Percentiles rank a stretch among this genome's conserved stretches.
Conservation (phyloP, 176 grass and related monocot species). For the Ensete glaucum region DNA sequence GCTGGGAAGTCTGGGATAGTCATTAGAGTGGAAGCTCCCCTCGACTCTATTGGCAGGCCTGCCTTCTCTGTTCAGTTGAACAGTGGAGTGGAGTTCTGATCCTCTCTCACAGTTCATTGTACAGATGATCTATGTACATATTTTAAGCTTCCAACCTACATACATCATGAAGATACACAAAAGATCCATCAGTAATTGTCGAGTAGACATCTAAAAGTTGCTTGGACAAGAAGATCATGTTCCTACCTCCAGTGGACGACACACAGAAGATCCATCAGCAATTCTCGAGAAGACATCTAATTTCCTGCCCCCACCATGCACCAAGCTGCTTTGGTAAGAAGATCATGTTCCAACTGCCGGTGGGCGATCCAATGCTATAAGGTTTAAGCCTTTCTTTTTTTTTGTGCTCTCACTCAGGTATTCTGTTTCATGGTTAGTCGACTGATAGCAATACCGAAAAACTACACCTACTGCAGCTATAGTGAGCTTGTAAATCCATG, state of each 20-base stretch:
- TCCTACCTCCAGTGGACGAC: no score
- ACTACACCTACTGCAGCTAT: no score
- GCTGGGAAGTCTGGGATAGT: slow-evolving; percentile 33
- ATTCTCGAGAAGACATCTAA: background rate
- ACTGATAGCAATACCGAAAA: no score
- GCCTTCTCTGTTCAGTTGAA: slow-evolving; percentile 62
- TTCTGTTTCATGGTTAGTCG: no score
- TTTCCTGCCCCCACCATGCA: background rate
- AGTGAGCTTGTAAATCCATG: no score
- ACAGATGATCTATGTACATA: background rate
- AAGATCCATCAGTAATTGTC: background rate
- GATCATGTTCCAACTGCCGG: no score
- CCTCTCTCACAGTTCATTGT: background rate
- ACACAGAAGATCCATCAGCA: background rate
- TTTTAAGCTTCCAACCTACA: background rate
- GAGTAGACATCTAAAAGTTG: background rate
- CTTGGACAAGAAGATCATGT: no score
- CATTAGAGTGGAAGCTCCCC: slow-evolving; percentile 43
- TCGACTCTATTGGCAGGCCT: slow-evolving; percentile 23
- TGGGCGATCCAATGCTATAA: background rate
- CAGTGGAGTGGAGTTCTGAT: slow-evolving; percentile 57
- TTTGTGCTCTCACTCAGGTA: no score
- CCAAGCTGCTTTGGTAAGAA: no score
- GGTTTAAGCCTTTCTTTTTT: background rate
- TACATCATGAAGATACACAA: background rate